Conservation (phyloP, 2,329 filamentous ascomycete genomes). For the Leptographium radiaticola region DNA sequence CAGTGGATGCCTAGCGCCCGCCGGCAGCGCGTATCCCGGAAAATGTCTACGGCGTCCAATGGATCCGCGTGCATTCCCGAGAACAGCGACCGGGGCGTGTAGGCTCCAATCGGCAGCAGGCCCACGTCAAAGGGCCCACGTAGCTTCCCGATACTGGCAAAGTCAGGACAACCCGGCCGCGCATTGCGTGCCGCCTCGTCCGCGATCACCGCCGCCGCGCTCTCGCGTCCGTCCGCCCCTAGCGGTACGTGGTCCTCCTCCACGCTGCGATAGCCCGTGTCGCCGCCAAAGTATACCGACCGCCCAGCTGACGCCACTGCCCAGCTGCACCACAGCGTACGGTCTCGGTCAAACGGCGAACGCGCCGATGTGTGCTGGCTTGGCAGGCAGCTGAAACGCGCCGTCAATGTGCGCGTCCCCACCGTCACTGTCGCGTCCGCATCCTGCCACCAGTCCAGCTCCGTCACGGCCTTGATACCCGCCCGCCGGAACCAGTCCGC, state of each 20-base stretch:
- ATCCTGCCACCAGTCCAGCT: conserved; percentile 93
- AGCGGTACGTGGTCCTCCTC: conserved; percentile 7
- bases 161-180: conserved; percentile 67
- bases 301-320: conserved; percentile 58
- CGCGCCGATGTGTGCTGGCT: conserved; percentile 72
- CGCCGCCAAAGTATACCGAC: conserved; percentile 79
- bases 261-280: conserved; percentile 81
- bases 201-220: conserved; percentile 49
- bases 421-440: conserved; percentile 50
- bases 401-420: conserved; percentile 6
- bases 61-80: conserved; percentile 78
- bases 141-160: conserved; percentile 66
- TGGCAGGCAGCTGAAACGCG: conserved; percentile 65
- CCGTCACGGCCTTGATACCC: conserved; percentile 66
- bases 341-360: conserved; percentile 52
- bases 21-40: conserved; percentile 66
- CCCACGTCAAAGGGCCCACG: conserved; percentile 84
- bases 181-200: conserved; percentile 56
- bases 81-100: conserved; percentile 60
- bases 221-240: conserved; percentile 26
- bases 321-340: conserved; percentile 85
- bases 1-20: conserved; percentile 80
- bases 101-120: conserved; percentile 86
- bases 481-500: conserved; percentile 65
- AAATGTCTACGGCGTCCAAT: conserved; percentile 79